A percentile compares a stretch with the other conserved stretches of the same genome.
phyloP scores from a whole-genome alignment of 495 filamentous ascomycete genomes.

The Chaetomium tenue region DNA sequence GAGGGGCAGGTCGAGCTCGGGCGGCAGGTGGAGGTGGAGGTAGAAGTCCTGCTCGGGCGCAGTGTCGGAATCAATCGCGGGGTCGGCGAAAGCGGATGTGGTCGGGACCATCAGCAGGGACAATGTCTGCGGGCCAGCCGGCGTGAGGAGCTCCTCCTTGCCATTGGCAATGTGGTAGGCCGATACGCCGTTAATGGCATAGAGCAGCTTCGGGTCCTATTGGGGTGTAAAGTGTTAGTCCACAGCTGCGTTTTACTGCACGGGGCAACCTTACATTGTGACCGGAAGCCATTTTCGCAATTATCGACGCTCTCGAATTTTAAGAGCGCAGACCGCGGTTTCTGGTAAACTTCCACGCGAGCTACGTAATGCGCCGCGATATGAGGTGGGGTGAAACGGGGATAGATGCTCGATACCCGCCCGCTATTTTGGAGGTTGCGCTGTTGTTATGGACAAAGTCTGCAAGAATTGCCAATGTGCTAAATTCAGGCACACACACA shows the following conservation, averaged over 20 bases:
- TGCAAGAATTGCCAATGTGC: background rate
- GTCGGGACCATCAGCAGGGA: conserved; percentile 94
- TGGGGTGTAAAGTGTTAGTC: conserved; percentile 15
- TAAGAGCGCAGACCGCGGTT: background rate
- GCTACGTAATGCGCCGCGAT: conserved; percentile 2
- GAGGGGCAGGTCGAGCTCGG: conserved; percentile 87
- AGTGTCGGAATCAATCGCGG: conserved; percentile 54
- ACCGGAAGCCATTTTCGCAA: conserved; percentile 46
- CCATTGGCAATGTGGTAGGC: conserved; percentile 89
- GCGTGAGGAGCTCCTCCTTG: conserved; percentile 75
- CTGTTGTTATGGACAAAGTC: background rate
- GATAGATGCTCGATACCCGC: background rate
- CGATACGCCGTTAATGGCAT: conserved; percentile 76
- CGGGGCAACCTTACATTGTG: conserved; percentile 45
- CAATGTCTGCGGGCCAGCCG: conserved; percentile 81
- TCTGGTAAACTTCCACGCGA: background rate
- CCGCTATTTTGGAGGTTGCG: background rate
- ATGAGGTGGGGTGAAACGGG: background rate
- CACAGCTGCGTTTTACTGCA: background rate
- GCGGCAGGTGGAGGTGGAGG: conserved; percentile 85
- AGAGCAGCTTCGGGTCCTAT: conserved; percentile 75
- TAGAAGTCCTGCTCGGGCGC: conserved; percentile 87
- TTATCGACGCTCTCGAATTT: background rate
- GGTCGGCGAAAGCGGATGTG: conserved; percentile 64
- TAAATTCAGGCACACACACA: background rate